Evolutionary conservation across 345 rosid species (phyloP).

Genomic region (Clausena lansium): DNA sequence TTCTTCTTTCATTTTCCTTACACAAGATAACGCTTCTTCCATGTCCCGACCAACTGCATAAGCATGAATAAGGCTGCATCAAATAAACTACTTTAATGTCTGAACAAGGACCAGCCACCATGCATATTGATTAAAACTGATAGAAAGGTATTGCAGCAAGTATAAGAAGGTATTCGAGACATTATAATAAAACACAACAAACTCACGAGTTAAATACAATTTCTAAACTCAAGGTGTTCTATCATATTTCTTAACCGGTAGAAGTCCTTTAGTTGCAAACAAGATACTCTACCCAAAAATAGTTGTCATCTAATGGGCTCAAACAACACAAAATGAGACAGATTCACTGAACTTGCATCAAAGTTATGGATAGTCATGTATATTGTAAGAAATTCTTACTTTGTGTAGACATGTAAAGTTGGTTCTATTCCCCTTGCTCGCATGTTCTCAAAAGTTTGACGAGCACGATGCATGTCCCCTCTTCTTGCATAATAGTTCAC

Average conservation of each 20-base stretch:
- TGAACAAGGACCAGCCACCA: constrained; percentile 7
- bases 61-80: constrained; percentile 98
- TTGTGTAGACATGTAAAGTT: constrained; percentile 82
- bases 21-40: constrained; percentile 94
- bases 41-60: constrained; percentile 98
- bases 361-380: constrained; percentile 1
- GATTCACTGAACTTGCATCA: not conserved
- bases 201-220: not conserved
- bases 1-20: constrained; percentile 93
- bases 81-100: constrained; percentile 46
- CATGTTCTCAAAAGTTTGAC: constrained; percentile 92
- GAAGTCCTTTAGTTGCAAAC: not conserved
- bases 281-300: not conserved
- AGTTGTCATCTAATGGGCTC: not conserved
- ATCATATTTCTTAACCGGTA: not conserved
- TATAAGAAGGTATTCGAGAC: not conserved
- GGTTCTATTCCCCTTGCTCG: constrained; percentile 89
- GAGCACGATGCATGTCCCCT: constrained; percentile 96
- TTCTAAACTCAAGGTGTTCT: not conserved
- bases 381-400: constrained; percentile 38
- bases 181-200: too few relatives aligned
- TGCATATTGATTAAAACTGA: constrained; percentile 3
- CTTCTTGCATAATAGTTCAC: constrained; percentile 89
- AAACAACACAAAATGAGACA: constrained; percentile 2
- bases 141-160: not conserved